A percentile compares a stretch with the other conserved stretches of the same genome.
These are phyloP conservation scores for Antitrichia curtipendula DNA, from an alignment of 225 moss, liverwort and hornwort genomes.

Conservation along the genomic window DNA sequence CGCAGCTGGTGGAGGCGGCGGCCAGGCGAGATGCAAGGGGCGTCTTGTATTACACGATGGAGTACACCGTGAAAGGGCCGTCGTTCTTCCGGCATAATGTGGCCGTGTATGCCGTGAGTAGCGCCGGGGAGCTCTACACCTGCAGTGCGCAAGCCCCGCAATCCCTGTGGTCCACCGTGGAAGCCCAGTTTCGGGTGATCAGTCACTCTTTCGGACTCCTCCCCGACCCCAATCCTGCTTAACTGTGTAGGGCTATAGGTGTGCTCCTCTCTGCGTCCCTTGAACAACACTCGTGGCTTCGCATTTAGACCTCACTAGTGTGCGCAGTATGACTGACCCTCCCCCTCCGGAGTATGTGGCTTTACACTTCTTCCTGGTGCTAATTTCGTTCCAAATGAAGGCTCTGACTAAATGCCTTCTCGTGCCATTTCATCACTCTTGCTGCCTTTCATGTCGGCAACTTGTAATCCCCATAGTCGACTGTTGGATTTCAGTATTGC, in stretches of 20 bases:
- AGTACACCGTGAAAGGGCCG: conserved; percentile 61
- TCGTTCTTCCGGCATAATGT: conserved; percentile 76
- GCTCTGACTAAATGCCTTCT: neutral
- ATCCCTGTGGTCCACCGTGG: conserved; percentile 31
- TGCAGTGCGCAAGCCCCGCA: conserved; percentile 70
- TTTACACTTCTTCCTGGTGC: neutral
- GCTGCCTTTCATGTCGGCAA: neutral
- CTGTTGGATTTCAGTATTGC: neutral
- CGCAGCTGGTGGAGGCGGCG: conserved; percentile 41
- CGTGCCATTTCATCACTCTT: neutral
- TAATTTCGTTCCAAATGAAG: neutral
- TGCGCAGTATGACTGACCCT: neutral
- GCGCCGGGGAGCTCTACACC: conserved; percentile 40
- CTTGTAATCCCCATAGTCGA: neutral
- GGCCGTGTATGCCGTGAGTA: conserved; percentile 56
- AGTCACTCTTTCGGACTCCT: conserved; percentile 56
- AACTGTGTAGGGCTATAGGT: neutral
- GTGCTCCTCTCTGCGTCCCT: neutral
- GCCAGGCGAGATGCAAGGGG: conserved; percentile 25
- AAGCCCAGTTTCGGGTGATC: conserved; percentile 43
- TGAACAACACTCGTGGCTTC: neutral
- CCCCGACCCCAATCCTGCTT: neutral
- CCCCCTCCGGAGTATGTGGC: neutral
- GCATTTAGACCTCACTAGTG: neutral
- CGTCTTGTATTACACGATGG: conserved; percentile 57